These are phyloP conservation scores for Russula dissimulans DNA, from an alignment of 768 basidiomycete species.

Conservation along the genomic window DNA sequence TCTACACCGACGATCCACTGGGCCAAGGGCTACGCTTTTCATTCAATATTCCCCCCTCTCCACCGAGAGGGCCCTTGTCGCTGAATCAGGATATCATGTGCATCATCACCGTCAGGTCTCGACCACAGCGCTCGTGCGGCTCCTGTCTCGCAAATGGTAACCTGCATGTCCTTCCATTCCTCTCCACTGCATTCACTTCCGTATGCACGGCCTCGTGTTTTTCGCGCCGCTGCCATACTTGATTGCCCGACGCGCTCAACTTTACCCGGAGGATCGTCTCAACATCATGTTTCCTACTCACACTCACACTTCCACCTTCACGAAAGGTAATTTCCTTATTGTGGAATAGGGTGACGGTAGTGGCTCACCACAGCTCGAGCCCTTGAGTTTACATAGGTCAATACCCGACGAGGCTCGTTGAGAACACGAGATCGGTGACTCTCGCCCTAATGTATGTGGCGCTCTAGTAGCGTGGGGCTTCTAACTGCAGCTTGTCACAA, in stretches of 20 bases:
- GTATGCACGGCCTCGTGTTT: conserved; percentile 10
- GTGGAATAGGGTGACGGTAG: conserved; percentile 4
- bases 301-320: too few species aligned
- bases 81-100: background rate
- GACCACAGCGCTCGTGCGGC: background rate
- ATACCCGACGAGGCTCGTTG: conserved; percentile 4
- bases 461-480: background rate
- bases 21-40: background rate
- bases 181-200: background rate
- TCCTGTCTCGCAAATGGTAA: conserved; percentile 2
- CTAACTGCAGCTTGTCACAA: background rate
- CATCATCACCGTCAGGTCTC: background rate
- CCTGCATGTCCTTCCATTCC: background rate
- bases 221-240: conserved; percentile 11
- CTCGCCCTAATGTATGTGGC: background rate
- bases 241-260: background rate
- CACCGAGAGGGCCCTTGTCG: background rate
- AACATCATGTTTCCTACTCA: background rate
- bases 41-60: too few species aligned
- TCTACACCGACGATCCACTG: background rate
- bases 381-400: background rate
- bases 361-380: background rate
- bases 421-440: conserved; percentile 12
- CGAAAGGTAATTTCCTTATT: conserved; percentile 1
- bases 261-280: background rate